Percentiles rank a stretch among this genome's conserved stretches.
Conservation (phyloP, 2,329 filamentous ascomycete genomes). For the Xylariaceae sp. region DNA sequence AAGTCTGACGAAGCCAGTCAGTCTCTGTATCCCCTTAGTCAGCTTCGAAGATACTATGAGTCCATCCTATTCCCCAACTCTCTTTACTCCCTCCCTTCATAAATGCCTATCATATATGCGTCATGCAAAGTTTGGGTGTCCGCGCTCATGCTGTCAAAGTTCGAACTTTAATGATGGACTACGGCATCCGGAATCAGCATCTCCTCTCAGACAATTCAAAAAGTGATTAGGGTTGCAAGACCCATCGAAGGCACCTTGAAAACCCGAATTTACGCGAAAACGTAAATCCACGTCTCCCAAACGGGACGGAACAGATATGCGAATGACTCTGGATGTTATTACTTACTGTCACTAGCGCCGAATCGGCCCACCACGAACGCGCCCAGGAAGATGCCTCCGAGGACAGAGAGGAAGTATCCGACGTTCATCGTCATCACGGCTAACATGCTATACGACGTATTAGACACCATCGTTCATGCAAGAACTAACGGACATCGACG, state of each 20-base stretch:
- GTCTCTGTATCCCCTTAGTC: neutral
- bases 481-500: too few species aligned
- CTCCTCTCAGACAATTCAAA: neutral
- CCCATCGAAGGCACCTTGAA: neutral
- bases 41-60: neutral
- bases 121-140: neutral
- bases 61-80: neutral
- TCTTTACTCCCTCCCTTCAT: neutral
- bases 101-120: neutral
- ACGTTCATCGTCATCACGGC: constrained; percentile 39
- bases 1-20: neutral
- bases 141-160: neutral
- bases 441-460: constrained; percentile 29
- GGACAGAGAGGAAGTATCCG: constrained; percentile 36
- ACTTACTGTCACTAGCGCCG: constrained; percentile 11
- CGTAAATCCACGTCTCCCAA: neutral
- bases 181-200: neutral
- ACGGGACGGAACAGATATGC: neutral
- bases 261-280: neutral
- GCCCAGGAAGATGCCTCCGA: constrained; percentile 34
- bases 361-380: constrained; percentile 31
- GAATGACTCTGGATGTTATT: neutral
- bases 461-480: neutral
- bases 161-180: neutral
- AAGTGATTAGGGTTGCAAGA: neutral